A percentile compares a stretch with the other conserved stretches of the same genome.
These are phyloP conservation scores for Aspergillus piperis DNA, from an alignment of 2,329 filamentous ascomycete genomes.

Conservation along the genomic window DNA sequence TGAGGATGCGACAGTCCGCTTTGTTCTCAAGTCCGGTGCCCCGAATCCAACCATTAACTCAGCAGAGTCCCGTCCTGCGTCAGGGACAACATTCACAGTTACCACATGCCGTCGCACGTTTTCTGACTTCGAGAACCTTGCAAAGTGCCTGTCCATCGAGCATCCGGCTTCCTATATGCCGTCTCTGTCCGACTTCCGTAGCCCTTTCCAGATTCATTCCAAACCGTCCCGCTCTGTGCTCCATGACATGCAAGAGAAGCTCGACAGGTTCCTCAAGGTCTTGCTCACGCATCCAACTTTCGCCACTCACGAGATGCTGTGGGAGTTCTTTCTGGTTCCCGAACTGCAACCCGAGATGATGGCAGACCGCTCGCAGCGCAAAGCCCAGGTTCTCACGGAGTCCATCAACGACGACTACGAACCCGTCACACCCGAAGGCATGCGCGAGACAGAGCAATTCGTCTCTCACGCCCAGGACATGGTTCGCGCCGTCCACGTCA, in stretches of 20 bases:
- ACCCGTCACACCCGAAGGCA: conserved; percentile 69
- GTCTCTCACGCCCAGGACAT: conserved; percentile 88
- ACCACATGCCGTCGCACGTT: conserved; percentile 90
- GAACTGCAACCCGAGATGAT: conserved; percentile 90
- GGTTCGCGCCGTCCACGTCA: conserved; percentile 79
- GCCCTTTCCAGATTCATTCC: conserved; percentile 89
- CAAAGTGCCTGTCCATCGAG: conserved; percentile 78
- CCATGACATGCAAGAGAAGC: conserved; percentile 80
- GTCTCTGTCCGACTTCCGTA: conserved; percentile 72
- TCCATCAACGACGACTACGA: conserved; percentile 86
- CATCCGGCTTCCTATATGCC: conserved; percentile 96
- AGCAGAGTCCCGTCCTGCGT: conserved; percentile 44
- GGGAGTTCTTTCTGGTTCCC: conserved; percentile 98
- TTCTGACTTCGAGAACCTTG: conserved; percentile 86
- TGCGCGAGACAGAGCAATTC: conserved; percentile 89
- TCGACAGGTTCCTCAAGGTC: conserved; percentile 86
- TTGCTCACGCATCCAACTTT: conserved; percentile 89
- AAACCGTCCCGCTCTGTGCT: conserved; percentile 85
- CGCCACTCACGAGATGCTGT: conserved; percentile 92
- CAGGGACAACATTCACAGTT: conserved; percentile 80
- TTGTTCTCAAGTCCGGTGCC: conserved; percentile 91
- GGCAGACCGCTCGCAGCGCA: conserved; percentile 81
- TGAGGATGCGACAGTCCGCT: conserved; percentile 88
- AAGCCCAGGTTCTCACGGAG: conserved; percentile 79
- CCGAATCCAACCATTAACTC: conserved; percentile 53